A percentile compares a stretch with the other conserved stretches of the same genome.
phyloP scores from a whole-genome alignment of 75 land plant genomes.

The Cupressus sempervirens region DNA sequence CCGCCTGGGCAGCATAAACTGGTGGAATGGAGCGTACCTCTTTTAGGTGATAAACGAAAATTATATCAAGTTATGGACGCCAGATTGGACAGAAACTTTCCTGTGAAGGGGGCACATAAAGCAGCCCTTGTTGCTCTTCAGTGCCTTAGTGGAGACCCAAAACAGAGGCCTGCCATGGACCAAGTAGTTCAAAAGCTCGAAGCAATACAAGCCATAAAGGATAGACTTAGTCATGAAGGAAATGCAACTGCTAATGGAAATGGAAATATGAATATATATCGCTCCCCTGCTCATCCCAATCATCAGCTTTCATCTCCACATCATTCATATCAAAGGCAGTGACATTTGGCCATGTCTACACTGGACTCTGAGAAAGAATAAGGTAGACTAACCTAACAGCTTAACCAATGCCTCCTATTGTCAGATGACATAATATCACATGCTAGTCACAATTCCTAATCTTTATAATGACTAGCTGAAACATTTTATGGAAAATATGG shows the following conservation, averaged over 20 bases:
- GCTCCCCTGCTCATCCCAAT: slow-evolving; percentile 3
- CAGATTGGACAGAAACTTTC: slow-evolving; percentile 36
- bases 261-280: background rate
- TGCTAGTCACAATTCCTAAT: background rate
- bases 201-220: slow-evolving; percentile 21
- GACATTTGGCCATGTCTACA: background rate
- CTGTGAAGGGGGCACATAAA: slow-evolving; percentile 34
- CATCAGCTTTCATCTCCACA: background rate
- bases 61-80: slow-evolving; percentile 42
- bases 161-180: slow-evolving; percentile 51
- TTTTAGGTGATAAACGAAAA: slow-evolving; percentile 31
- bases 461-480: background rate
- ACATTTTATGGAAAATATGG: background rate
- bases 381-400: background rate
- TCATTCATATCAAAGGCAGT: background rate
- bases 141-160: slow-evolving; percentile 45
- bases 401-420: background rate
- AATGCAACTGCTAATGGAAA: background rate
- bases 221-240: slow-evolving; percentile 7
- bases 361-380: background rate
- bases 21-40: slow-evolving; percentile 56
- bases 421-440: background rate
- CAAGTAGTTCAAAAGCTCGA: slow-evolving; percentile 37
- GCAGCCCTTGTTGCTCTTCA: slow-evolving; percentile 30
- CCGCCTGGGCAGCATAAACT: slow-evolving; percentile 44